Percentiles rank a stretch among this genome's conserved stretches.
Evolutionary conservation across 1,284 basidiomycete species (phyloP).

Genomic region (Cryptococcus sp.): DNA sequence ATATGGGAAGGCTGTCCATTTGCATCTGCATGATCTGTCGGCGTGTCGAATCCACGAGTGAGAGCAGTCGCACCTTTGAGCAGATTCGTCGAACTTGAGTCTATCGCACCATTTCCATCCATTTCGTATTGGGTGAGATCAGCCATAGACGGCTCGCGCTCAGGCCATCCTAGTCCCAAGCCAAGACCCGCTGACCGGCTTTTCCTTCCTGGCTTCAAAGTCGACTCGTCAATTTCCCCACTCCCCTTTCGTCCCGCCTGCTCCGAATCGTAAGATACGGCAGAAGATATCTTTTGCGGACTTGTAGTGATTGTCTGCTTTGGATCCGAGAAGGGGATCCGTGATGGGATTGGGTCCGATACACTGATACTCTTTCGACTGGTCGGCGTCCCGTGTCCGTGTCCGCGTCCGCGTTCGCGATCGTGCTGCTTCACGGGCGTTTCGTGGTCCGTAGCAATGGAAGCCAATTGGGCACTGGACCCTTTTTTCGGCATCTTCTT

Average conservation of each 20-base stretch:
- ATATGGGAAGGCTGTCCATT: too few species aligned
- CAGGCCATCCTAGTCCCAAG: constrained; percentile 19
- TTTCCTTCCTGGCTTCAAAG: constrained; percentile 17
- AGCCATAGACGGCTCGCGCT: background rate
- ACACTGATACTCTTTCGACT: background rate
- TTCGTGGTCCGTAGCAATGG: too few species aligned
- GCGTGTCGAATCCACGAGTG: too few species aligned
- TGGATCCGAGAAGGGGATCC: constrained; percentile 4
- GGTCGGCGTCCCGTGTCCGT: too few species aligned
- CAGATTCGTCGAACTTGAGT: background rate
- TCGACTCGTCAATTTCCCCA: constrained; percentile 10
- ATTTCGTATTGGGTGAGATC: background rate
- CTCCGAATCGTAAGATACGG: background rate
- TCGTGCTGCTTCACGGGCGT: too few species aligned
- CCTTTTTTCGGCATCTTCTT: too few species aligned
- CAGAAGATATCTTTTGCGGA: background rate
- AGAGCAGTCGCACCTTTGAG: background rate
- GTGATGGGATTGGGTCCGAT: background rate
- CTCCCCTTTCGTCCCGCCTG: background rate
- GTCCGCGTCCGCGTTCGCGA: too few species aligned
- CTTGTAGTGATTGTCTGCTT: background rate
- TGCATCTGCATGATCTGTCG: too few species aligned
- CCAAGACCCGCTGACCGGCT: constrained; percentile 29
- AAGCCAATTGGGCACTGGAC: too few species aligned
- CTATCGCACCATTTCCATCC: background rate